phyloP scores from a whole-genome alignment of 2,329 filamentous ascomycete species.

The Eutypa lata region DNA sequence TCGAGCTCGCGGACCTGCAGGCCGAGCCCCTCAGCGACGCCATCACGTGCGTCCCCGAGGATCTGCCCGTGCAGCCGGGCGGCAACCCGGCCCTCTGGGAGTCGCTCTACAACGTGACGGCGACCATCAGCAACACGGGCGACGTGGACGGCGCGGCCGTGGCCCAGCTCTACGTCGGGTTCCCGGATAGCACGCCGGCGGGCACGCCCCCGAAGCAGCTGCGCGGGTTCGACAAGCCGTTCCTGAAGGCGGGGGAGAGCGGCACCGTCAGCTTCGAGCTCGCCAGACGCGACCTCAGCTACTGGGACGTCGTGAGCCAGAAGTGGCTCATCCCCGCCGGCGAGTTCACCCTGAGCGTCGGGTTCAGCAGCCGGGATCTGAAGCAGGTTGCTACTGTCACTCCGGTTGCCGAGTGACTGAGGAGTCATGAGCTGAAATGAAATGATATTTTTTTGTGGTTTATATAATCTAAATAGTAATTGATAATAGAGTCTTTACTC shows the following conservation, averaged over 20 bases:
- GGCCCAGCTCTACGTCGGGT: conserved; percentile 52
- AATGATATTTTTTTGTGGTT: too few relatives aligned
- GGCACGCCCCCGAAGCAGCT: conserved; percentile 48
- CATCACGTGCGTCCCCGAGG: conserved; percentile 26
- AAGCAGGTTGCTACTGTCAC: conserved; percentile 4
- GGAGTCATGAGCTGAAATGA: too few relatives aligned
- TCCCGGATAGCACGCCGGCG: conserved; percentile 34
- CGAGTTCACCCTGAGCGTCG: conserved; percentile 14
- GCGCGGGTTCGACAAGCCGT: conserved; percentile 50
- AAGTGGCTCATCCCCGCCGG: conserved; percentile 32
- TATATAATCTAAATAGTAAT: too few relatives aligned
- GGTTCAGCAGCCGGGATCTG: conserved; percentile 18
- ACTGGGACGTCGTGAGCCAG: conserved; percentile 43
- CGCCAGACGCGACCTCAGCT: conserved; percentile 44
- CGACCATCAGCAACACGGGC: conserved; percentile 50
- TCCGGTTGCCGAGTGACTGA: too few relatives aligned
- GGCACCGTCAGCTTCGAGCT: conserved; percentile 42
- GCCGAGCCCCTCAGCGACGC: conserved; percentile 4
- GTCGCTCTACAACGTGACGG: conserved; percentile 43
- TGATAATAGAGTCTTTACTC: too few relatives aligned
- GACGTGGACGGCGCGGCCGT: conserved; percentile 45
- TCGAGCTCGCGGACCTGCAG: conserved; percentile 47
- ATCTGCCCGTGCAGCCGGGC: conserved; percentile 40
- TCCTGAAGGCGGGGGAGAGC: conserved; percentile 38
- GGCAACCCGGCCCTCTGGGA: conserved; percentile 55